Percentiles rank a stretch among this genome's conserved stretches.
These are phyloP conservation scores for Nitzschia sp. DNA, from an alignment of 108 stramenopile species.

Conservation along the genomic window DNA sequence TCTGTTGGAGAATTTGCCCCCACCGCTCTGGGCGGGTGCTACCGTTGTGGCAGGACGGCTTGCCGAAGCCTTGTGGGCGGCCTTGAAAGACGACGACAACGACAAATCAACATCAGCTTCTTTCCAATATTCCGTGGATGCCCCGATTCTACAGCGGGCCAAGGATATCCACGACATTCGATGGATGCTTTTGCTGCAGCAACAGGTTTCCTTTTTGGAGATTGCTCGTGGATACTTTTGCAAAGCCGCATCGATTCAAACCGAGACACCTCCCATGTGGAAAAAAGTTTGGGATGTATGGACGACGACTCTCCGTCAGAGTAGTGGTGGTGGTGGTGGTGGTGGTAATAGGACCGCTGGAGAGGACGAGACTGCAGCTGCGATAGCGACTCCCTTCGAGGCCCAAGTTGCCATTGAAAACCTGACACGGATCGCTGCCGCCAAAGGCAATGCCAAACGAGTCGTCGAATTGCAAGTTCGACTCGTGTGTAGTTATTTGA, in stretches of 20 bases:
- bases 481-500: conserved; percentile 46
- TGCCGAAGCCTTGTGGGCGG: conserved; percentile 29
- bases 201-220: conserved; percentile 5
- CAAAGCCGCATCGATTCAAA: conserved; percentile 35
- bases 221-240: conserved; percentile 41
- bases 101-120: no score
- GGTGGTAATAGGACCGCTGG: no score
- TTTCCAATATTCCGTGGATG: neutral
- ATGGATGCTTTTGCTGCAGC: conserved; percentile 21
- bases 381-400: conserved; percentile 3
- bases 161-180: conserved; percentile 36
- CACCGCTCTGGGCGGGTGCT: conserved; percentile 41
- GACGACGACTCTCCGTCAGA: neutral
- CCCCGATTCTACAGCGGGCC: conserved; percentile 24
- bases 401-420: conserved; percentile 47
- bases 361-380: neutral
- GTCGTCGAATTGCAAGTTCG: conserved; percentile 45
- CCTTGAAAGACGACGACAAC: neutral
- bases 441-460: conserved; percentile 57
- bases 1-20: conserved; percentile 32
- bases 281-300: conserved; percentile 49
- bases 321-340: no score
- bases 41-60: conserved; percentile 43
- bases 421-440: conserved; percentile 56
- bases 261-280: conserved; percentile 52